Evolutionary conservation across 441 rosid species (phyloP).

Genomic region (Macaranga tanarius): DNA sequence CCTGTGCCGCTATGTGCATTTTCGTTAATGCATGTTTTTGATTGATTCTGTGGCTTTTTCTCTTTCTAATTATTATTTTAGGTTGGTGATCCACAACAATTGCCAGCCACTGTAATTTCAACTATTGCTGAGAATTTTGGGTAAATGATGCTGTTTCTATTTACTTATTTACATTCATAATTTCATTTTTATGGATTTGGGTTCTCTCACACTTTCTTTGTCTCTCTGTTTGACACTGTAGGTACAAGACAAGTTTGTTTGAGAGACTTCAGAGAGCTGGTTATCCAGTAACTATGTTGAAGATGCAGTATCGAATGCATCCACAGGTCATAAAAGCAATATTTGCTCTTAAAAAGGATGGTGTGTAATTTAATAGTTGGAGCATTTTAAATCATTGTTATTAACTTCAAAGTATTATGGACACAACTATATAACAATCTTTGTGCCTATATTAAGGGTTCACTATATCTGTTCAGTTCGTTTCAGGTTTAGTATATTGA

Average conservation of each 20-base stretch:
- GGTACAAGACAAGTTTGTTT: constrained; percentile 89
- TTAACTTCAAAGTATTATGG: not conserved
- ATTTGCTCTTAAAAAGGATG: not conserved
- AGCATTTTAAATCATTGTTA: not conserved
- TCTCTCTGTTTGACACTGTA: constrained; percentile 30
- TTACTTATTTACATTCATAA: not conserved
- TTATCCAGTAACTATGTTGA: constrained; percentile 92
- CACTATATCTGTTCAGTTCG: not conserved
- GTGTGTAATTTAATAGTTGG: not conserved
- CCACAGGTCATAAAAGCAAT: constrained; percentile 61
- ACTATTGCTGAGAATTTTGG: constrained; percentile 67
- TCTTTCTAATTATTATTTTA: constrained; percentile 27
- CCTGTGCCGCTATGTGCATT: not conserved
- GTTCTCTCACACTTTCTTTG: not conserved
- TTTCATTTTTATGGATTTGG: not conserved
- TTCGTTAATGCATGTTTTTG: not conserved
- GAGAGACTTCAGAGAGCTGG: constrained; percentile 96
- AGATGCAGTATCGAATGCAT: constrained; percentile 94
- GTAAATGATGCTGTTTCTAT: constrained; percentile 34
- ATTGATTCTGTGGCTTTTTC: constrained; percentile 15
- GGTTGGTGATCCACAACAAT: constrained; percentile 97
- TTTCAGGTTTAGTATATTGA: not conserved
- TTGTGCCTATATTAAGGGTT: constrained; percentile 1
- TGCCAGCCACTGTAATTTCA: constrained; percentile 97
- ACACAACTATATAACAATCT: not conserved